phyloP scores from a whole-genome alignment of 106 monocot genomes.

The Triglochin maritima region DNA sequence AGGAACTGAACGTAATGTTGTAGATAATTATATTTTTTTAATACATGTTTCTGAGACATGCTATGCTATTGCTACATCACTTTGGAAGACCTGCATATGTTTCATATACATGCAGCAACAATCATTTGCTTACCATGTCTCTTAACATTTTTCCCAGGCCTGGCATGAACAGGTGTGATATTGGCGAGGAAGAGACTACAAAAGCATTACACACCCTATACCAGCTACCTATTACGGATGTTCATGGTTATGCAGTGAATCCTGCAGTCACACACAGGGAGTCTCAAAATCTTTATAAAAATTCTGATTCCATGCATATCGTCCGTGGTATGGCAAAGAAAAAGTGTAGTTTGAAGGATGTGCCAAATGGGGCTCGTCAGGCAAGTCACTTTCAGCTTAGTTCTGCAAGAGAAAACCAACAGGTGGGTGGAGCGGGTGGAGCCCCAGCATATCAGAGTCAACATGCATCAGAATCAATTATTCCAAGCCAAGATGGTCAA shows the following conservation, averaged over 20 bases:
- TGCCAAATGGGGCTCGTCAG: constrained; percentile 4
- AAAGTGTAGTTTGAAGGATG: constrained; percentile 14
- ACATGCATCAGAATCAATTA: constrained; percentile 17
- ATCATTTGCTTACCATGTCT: constrained; percentile 3
- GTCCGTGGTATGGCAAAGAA: constrained; percentile 17
- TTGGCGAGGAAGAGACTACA: constrained; percentile 34
- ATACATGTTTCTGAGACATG: too few relatives aligned
- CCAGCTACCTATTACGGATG: constrained; percentile 17
- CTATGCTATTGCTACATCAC: too few relatives aligned
- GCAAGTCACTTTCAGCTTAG: not conserved
- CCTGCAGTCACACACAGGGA: constrained; percentile 3
- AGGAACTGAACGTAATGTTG: too few relatives aligned
- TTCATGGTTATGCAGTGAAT: constrained; percentile 8
- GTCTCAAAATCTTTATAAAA: constrained; percentile 6
- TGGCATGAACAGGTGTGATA: constrained; percentile 38
- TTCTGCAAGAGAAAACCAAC: constrained; percentile 21
- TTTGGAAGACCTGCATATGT: too few relatives aligned
- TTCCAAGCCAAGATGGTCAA: constrained; percentile 12
- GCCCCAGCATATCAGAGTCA: constrained; percentile 24
- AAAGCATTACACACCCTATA: constrained; percentile 33
- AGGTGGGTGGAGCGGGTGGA: constrained; percentile 24
- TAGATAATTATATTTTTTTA: too few relatives aligned
- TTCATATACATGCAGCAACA: too few relatives aligned
- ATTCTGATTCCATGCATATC: not conserved
- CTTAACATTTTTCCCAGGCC: constrained; percentile 19